Evolutionary conservation across 805 yeast genomes (phyloP), one percentile per base, ranked within the genome.

Genomic region (Tetrapisispora fleetii): DNA sequence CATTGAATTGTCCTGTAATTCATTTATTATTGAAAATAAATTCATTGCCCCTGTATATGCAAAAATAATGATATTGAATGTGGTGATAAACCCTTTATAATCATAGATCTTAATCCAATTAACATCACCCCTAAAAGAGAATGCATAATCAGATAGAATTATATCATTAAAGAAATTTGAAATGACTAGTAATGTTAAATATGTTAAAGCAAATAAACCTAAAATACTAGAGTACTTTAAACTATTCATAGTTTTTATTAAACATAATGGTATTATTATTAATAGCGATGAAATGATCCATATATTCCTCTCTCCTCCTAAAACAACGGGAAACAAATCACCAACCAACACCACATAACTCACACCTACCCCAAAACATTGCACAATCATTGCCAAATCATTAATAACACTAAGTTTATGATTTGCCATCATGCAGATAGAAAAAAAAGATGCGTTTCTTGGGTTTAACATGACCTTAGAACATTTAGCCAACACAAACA

Each of bases 11-110:
- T 78, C 74, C 38, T 76, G 67, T 53, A 84, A 68, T 63, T 85
- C 95, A 58, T 83, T 81, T 58, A 82, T 77, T 46, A 85, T 83
- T 10, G 88, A 80, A 61, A 81, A 83, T 73, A 85, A 78, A 64
- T 84, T 85, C 68, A 85, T 91, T 50, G 84, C 84, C 45, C 93
- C 88, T 0, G 91, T 84, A 64, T 76, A 85, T 1, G 95, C 93
- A 65, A 85, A 82, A 14, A 85, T 81, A 36, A 85, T 76, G 48
- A 85, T 81, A 24, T 86, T 84, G 57, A 85, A 81, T 8, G 88
- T 79, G 22, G 83, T 74, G 50, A 83, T 67, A 8, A 78, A 60
- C 1, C 76, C 75, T 46, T 67, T 67, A 30, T 65, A 51, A 22
- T 73, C 71, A 37, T 75, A 70, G 1, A 77, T 72, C n/a, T 62